Percentiles rank a stretch among this genome's conserved stretches.
These are phyloP conservation scores for Peniophora sp. DNA, from an alignment of 1,284 basidiomycete genomes.

Conservation along the genomic window DNA sequence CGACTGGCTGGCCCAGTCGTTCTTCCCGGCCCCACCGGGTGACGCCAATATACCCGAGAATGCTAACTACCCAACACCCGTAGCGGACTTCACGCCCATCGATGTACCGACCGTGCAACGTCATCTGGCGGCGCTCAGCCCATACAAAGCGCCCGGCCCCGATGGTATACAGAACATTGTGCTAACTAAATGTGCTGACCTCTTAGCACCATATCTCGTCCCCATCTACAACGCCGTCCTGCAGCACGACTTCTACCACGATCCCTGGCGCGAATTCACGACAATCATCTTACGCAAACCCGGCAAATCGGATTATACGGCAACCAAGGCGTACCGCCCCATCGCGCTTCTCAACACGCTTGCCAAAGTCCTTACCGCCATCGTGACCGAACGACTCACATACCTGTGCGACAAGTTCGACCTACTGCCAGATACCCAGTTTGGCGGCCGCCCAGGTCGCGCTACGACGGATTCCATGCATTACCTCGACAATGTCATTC, in stretches of 20 bases:
- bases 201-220: conserved; percentile 18
- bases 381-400: conserved; percentile 16
- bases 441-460: conserved; percentile 25
- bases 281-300: conserved; percentile 32
- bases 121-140: conserved; percentile 9
- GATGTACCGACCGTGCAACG: conserved; percentile 14
- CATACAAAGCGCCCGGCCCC: conserved; percentile 28
- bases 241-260: conserved; percentile 19
- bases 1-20: conserved; percentile 16
- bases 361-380: conserved; percentile 23
- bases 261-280: conserved; percentile 20
- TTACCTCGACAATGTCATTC: conserved; percentile 19
- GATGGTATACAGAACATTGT: conserved; percentile 29
- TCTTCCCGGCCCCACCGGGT: conserved; percentile 21
- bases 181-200: conserved; percentile 16
- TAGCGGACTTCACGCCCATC: conserved; percentile 14
- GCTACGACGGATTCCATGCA: conserved; percentile 30
- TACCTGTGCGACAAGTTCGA: conserved; percentile 14
- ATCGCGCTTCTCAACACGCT: conserved; percentile 30
- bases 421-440: conserved; percentile 20
- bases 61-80: conserved; percentile 16
- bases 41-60: conserved; percentile 1
- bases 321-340: conserved; percentile 28
- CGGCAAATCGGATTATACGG: conserved; percentile 25
- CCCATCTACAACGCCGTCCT: conserved; percentile 23